A percentile compares a stretch with the other conserved stretches of the same genome.
Evolutionary conservation across 305 asterid species (phyloP).

Genomic region (Fraxinus ornus): DNA sequence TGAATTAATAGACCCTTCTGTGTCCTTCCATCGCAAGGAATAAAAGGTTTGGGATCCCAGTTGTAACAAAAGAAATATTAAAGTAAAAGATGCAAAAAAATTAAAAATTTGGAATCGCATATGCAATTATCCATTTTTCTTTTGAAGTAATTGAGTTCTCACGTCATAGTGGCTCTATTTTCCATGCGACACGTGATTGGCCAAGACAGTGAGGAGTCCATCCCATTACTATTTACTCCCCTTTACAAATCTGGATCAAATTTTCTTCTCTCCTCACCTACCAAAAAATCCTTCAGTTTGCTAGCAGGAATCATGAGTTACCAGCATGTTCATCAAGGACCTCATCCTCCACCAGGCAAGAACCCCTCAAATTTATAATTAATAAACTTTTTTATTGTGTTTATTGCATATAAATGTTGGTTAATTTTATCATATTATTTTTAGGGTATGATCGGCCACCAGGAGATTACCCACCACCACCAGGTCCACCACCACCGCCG

Average conservation of each 20-base stretch:
- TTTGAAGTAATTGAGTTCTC: not conserved
- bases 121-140: not conserved
- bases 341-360: slow-evolving; percentile 19
- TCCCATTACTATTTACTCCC: not conserved
- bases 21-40: not conserved
- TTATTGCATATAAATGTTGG: not conserved
- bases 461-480: slow-evolving; percentile 17
- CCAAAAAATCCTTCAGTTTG: not conserved
- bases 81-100: not conserved
- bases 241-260: not conserved
- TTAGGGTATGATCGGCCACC: slow-evolving; percentile 6
- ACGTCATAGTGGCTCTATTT: not conserved
- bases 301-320: slow-evolving; percentile 11
- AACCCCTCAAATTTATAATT: not conserved
- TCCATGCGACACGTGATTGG: not conserved
- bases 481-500: slow-evolving; percentile 18
- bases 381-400: not conserved
- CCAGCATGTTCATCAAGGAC: slow-evolving; percentile 22
- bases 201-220: not conserved
- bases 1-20: not conserved
- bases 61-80: not conserved
- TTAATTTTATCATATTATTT: not conserved
- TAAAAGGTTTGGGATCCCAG: not conserved
- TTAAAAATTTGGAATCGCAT: not conserved
- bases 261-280: not conserved